Evolutionary conservation across 805 yeast species (phyloP).

Genomic region (Starmerella roubikii): DNA sequence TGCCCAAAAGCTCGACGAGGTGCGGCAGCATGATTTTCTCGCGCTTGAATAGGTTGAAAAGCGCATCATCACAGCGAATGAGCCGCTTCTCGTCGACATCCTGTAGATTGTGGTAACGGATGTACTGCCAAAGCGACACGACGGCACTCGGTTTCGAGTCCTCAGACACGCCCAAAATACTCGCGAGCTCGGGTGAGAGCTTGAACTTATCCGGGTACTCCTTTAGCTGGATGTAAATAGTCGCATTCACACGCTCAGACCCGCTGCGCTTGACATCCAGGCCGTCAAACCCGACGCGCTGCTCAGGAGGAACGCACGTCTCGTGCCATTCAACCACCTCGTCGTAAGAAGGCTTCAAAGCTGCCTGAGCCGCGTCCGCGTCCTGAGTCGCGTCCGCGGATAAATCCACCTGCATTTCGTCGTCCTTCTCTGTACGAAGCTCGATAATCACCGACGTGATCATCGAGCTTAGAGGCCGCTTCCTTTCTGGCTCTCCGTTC

Average conservation of each 20-base stretch:
- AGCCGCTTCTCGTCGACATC: slow-evolving; percentile 42
- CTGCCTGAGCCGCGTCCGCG: neutral
- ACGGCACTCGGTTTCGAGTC: slow-evolving; percentile 78
- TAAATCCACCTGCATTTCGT: slow-evolving; percentile 8
- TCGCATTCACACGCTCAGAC: slow-evolving; percentile 44
- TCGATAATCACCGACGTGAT: slow-evolving; percentile 78
- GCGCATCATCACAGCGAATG: slow-evolving; percentile 37
- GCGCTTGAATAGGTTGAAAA: slow-evolving; percentile 34
- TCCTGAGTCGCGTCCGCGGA: neutral
- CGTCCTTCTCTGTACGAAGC: slow-evolving; percentile 27
- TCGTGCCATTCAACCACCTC: slow-evolving; percentile 82
- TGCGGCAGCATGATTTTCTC: slow-evolving; percentile 52
- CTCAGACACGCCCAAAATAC: slow-evolving; percentile 60
- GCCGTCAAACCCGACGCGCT: slow-evolving; percentile 61
- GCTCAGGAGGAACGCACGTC: slow-evolving; percentile 22
- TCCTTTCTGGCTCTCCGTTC: slow-evolving; percentile 36
- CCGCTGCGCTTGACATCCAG: slow-evolving; percentile 78
- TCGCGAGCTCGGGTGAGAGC: slow-evolving; percentile 51
- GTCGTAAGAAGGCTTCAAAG: neutral
- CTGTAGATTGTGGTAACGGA: slow-evolving; percentile 50
- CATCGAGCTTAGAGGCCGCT: slow-evolving; percentile 62
- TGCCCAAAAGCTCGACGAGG: slow-evolving; percentile 52
- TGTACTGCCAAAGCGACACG: slow-evolving; percentile 66
- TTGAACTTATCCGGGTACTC: slow-evolving; percentile 55
- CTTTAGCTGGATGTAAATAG: slow-evolving; percentile 69